These are phyloP conservation scores for Lichtheimia hyalospora DNA, from an alignment of 371 early-diverging fungal species.

Conservation along the genomic window DNA sequence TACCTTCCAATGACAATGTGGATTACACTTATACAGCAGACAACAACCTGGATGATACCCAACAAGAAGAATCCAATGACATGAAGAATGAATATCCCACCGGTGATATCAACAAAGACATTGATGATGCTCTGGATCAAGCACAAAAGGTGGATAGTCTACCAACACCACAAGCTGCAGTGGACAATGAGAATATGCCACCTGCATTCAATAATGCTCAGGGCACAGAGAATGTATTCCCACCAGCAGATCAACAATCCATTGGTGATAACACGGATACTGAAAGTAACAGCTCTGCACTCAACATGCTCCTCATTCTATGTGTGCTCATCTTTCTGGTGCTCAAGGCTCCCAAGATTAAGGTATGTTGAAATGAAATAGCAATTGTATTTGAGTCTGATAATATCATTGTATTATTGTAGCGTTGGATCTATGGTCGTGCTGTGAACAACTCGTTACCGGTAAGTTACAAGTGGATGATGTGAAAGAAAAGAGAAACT, in stretches of 20 bases:
- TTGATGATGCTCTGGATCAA: slow-evolving; percentile 9
- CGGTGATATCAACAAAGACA: slow-evolving; percentile 1
- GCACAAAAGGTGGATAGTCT: neutral
- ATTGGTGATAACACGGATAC: neutral
- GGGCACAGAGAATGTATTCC: no score
- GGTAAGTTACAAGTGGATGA: neutral
- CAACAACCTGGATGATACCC: no score
- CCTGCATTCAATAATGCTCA: no score
- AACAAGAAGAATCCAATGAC: no score
- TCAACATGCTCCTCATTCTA: slow-evolving; percentile 6
- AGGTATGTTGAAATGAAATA: neutral
- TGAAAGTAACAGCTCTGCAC: slow-evolving; percentile 1
- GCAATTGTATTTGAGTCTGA: no score
- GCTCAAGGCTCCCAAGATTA: slow-evolving; percentile 9
- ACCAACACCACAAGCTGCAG: neutral
- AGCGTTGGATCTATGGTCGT: neutral
- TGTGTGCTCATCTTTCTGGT: slow-evolving; percentile 3
- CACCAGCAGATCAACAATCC: neutral
- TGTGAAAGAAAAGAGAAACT: neutral
- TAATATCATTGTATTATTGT: neutral
- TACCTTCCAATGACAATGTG: no score
- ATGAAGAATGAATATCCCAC: slow-evolving; percentile 2
- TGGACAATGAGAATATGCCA: no score
- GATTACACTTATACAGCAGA: no score
- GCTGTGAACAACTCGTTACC: neutral